Percentiles rank a stretch among this genome's conserved stretches.
Conservation (phyloP, 129 eudicot species). For the Calendula officinalis region DNA sequence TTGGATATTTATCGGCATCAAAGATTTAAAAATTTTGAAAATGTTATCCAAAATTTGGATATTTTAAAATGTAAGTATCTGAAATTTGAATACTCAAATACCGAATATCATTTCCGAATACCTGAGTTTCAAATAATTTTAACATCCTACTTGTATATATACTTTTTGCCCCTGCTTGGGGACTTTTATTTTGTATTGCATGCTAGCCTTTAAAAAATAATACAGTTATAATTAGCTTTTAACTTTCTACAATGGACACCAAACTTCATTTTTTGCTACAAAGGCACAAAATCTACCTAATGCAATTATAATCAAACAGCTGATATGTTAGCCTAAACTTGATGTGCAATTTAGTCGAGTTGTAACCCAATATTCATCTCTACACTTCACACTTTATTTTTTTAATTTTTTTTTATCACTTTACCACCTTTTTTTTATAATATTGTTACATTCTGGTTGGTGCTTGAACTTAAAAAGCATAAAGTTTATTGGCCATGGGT, state of each 20-base stretch:
- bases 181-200: no score
- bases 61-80: no score
- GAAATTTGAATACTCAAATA: no score
- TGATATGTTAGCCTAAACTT: not conserved
- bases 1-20: no score
- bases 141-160: no score
- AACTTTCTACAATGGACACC: not conserved
- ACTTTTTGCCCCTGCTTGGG: no score
- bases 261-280: not conserved
- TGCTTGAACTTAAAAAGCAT: constrained; percentile 16
- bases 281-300: not conserved
- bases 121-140: no score
- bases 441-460: constrained; percentile 11
- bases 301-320: not conserved
- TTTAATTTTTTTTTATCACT: constrained; percentile 9
- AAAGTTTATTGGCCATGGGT: constrained; percentile 19
- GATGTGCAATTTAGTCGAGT: constrained; percentile 16
- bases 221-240: not conserved
- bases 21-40: no score
- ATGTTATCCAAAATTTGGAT: no score
- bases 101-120: no score
- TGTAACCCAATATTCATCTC: constrained; percentile 27
- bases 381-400: constrained; percentile 22
- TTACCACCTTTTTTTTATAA: not conserved
- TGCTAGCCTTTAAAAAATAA: no score